A percentile compares a stretch with the other conserved stretches of the same genome.
phyloP scores from a whole-genome alignment of 441 rosid genomes.

The Sinapis alba region DNA sequence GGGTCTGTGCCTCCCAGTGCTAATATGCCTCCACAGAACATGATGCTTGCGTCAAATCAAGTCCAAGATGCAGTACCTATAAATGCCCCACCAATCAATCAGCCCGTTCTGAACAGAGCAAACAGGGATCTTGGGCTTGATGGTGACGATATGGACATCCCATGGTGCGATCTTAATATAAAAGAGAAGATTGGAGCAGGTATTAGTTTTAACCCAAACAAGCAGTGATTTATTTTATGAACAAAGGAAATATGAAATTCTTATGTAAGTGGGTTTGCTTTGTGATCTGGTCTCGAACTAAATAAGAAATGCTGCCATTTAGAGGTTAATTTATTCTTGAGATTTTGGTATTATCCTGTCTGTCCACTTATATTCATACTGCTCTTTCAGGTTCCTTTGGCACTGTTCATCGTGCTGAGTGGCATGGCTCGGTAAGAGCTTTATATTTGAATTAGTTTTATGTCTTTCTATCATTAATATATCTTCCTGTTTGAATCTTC shows the following conservation, averaged over 20 bases:
- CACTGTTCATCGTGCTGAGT: conserved; percentile 97
- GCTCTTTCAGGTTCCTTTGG: conserved; percentile 97
- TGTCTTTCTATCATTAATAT: not conserved
- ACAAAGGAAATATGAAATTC: conserved; percentile 14
- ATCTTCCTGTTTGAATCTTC: conserved; percentile 9
- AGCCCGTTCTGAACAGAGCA: conserved; percentile 47
- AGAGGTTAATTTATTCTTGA: conserved; percentile 13
- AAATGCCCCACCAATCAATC: conserved; percentile 46
- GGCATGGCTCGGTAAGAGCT: conserved; percentile 96
- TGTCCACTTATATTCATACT: conserved; percentile 34
- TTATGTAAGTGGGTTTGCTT: conserved; percentile 14
- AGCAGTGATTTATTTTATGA: not conserved
- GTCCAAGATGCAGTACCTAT: conserved; percentile 51
- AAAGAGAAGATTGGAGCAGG: conserved; percentile 99
- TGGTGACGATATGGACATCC: conserved; percentile 84
- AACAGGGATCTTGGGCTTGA: conserved; percentile 67
- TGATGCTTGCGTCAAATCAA: conserved; percentile 41
- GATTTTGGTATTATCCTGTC: conserved; percentile 17
- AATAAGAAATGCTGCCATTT: not conserved
- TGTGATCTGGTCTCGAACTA: conserved; percentile 3
- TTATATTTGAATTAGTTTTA: conserved; percentile 4
- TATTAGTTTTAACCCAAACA: conserved; percentile 37
- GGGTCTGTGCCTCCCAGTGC: conserved; percentile 40
- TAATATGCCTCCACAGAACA: conserved; percentile 52
- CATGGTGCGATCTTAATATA: conserved; percentile 89